phyloP scores from a whole-genome alignment of 2,329 filamentous ascomycete genomes.

The Aspergillus hiratsukae region DNA sequence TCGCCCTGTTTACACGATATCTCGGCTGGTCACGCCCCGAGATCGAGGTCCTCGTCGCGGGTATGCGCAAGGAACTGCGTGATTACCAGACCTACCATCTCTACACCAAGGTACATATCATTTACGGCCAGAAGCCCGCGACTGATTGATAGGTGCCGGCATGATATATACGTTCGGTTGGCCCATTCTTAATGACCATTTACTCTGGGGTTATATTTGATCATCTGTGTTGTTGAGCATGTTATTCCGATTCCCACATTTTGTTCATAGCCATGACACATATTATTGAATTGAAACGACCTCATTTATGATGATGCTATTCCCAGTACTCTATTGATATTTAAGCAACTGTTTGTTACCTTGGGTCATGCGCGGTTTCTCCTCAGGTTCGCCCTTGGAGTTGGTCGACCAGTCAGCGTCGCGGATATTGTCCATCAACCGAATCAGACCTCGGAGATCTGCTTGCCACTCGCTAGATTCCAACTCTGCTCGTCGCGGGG shows the following conservation, averaged over 20 bases:
- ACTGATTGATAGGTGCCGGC: neutral
- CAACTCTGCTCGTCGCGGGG: neutral
- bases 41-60: constrained; percentile 36
- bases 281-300: neutral
- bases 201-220: neutral
- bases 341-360: too few relatives aligned
- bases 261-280: neutral
- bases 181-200: neutral
- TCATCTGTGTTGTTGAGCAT: neutral
- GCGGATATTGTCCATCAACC: too few relatives aligned
- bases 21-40: constrained; percentile 35
- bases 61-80: constrained; percentile 35
- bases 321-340: neutral
- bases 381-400: too few relatives aligned
- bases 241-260: neutral
- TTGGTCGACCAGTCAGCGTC: too few relatives aligned
- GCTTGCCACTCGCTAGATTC: neutral
- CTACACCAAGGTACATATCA: constrained; percentile 29
- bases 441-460: neutral
- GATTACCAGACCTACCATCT: constrained; percentile 32
- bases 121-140: constrained; percentile 25
- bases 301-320: neutral
- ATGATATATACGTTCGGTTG: neutral
- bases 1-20: constrained; percentile 37
- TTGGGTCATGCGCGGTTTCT: too few relatives aligned